Conservation (phyloP, 768 basidiomycete genomes). For the Trametes cubensis region DNA sequence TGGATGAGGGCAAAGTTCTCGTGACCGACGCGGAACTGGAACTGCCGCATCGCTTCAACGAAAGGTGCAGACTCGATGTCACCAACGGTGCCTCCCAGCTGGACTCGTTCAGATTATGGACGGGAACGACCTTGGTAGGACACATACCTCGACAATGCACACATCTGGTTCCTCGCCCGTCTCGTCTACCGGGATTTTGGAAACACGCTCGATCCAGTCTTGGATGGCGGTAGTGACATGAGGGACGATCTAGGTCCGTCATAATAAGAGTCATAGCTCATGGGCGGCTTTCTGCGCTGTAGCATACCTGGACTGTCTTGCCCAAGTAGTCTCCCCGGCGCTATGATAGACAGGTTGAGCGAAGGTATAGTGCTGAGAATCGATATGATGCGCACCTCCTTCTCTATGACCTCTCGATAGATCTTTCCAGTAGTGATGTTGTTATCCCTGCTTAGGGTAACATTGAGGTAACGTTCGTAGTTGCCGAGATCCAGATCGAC, state of each 20-base stretch:
- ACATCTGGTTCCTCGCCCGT: slow-evolving; percentile 92
- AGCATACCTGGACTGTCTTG: slow-evolving; percentile 88
- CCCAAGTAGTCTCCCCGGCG: slow-evolving; percentile 89
- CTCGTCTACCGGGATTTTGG: slow-evolving; percentile 92
- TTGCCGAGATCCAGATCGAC: slow-evolving; percentile 98
- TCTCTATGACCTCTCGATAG: slow-evolving; percentile 94
- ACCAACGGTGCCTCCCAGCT: slow-evolving; percentile 98
- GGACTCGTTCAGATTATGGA: not conserved
- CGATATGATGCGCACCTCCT: slow-evolving; percentile 62
- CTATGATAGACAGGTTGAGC: slow-evolving; percentile 38
- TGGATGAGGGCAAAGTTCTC: slow-evolving; percentile 97
- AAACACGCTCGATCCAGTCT: slow-evolving; percentile 97
- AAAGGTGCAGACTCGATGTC: slow-evolving; percentile 99
- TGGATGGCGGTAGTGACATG: slow-evolving; percentile 97
- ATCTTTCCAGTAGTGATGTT: slow-evolving; percentile 99
- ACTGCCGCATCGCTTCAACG: slow-evolving; percentile 98
- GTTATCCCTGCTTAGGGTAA: slow-evolving; percentile 92
- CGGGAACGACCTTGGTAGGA: not conserved
- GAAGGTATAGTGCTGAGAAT: not conserved
- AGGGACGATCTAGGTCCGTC: slow-evolving; percentile 75
- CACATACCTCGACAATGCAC: slow-evolving; percentile 89
- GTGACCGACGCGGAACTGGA: slow-evolving; percentile 96
- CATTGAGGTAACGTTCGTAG: slow-evolving; percentile 96
- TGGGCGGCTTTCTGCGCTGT: not conserved
- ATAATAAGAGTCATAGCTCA: slow-evolving; percentile 2